Evolutionary conservation across 371 early-diverging fungal species (phyloP), one percentile per base, ranked within the genome.

Genomic region (Syncephalis fuscata): DNA sequence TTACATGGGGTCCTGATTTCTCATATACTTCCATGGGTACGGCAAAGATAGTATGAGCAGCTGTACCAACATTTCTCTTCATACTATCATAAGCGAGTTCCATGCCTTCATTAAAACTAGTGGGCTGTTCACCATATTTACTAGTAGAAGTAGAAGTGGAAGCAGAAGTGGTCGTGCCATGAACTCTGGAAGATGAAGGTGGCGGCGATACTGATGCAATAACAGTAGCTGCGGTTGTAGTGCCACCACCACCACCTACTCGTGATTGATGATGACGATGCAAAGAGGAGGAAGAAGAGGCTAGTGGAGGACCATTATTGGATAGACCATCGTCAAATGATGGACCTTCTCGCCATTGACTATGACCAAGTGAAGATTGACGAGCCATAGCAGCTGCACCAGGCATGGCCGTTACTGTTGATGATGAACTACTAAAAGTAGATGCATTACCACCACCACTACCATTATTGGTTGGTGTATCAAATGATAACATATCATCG

Each of bases 11-110:
- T 0, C 70, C 73, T 17, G 68, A 62, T n/a, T 61, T 65, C 49
- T 85, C 86, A 45, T 80, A 71, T n/a, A 80, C 73, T 45, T 85
- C 80, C 46, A 79, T 76, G 0, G 95, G 94, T 2, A 92, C 86
- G 0, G 93, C 88, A 63, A 87, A 67, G 14, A 93, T 81, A 2
- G 92, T 90, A 49, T 80, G 73, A 21, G 85, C 81, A 1, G 93
- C 91, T 2, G 77, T 70, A 19, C 76, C 76, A 20, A 92, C 58
- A 48, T 85, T 85, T 57, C 72, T 69, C 40, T 75, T 70, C 46
- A 94, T 54, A 45, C 80, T 83, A 40, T 74, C 69, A 54, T 85
- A 85, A 0, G 86, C 93, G 51, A 70, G 71, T 44, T 76, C 78
- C 53, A 95, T 58, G 0, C 60, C 95, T 60, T 94, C 89, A 47